Evolutionary conservation across 140 eudicot species (phyloP).

Genomic region (Erigeron philadelphicus): DNA sequence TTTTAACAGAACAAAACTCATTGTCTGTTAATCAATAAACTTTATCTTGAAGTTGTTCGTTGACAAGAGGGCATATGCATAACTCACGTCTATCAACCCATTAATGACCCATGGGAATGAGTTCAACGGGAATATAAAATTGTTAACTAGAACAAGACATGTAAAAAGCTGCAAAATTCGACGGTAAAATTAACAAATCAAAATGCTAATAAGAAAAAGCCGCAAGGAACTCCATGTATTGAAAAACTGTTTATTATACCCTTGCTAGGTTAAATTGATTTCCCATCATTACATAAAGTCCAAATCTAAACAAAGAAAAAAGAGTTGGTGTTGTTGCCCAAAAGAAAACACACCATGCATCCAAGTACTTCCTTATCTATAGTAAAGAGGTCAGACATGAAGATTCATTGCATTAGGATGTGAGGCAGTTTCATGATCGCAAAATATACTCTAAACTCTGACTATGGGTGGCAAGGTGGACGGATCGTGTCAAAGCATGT

Average conservation of each 20-base stretch:
- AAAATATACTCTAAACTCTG: no score
- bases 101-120: slow-evolving; percentile 98
- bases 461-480: background rate
- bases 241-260: slow-evolving; percentile 34
- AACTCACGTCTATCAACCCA: slow-evolving; percentile 83
- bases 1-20: background rate
- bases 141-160: slow-evolving; percentile 88
- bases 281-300: slow-evolving; percentile 76
- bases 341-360: slow-evolving; percentile 98
- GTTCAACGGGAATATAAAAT: slow-evolving; percentile 81
- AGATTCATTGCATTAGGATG: slow-evolving; percentile 13
- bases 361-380: slow-evolving; percentile 89
- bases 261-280: slow-evolving; percentile 93
- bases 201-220: slow-evolving; percentile 2
- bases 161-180: slow-evolving; percentile 73
- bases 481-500: background rate
- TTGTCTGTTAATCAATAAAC: background rate
- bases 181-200: slow-evolving; percentile 13
- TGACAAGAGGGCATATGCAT: slow-evolving; percentile 7
- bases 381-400: background rate
- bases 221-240: slow-evolving; percentile 12
- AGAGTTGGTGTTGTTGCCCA: slow-evolving; percentile 99
- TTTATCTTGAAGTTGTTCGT: slow-evolving; percentile 1
- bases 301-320: slow-evolving; percentile 83
- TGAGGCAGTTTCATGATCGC: background rate